phyloP scores from a whole-genome alignment of 768 basidiomycete genomes.

The Russula compacta region DNA sequence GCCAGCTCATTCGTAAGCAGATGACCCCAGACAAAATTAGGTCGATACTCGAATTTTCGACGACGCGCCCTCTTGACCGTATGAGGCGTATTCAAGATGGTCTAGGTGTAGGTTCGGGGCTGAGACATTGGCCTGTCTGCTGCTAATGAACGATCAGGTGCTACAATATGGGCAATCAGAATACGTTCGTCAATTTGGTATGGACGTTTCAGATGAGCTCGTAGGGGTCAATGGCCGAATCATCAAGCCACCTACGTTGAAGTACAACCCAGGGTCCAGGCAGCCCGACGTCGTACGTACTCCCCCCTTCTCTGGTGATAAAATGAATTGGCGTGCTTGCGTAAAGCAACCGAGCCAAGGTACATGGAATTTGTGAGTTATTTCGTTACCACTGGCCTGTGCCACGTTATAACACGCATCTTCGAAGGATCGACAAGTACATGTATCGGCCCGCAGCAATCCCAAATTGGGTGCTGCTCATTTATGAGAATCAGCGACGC shows the following conservation, averaged over 20 bases:
- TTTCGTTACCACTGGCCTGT: neutral
- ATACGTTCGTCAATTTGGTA: constrained; percentile 60
- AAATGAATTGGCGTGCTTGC: neutral
- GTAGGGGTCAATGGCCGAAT: constrained; percentile 52
- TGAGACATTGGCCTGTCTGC: too few species aligned
- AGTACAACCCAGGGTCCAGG: constrained; percentile 49
- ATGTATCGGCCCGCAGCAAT: constrained; percentile 52
- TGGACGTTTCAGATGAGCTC: constrained; percentile 47
- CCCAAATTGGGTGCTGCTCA: constrained; percentile 49
- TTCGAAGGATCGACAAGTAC: constrained; percentile 53
- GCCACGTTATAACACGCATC: neutral
- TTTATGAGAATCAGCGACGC: constrained; percentile 52
- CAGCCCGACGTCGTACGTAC: constrained; percentile 48
- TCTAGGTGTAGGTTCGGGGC: too few species aligned
- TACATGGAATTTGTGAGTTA: constrained; percentile 67
- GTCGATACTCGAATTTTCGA: constrained; percentile 55
- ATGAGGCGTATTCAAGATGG: constrained; percentile 48
- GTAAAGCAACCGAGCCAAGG: constrained; percentile 51
- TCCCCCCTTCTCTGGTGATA: neutral
- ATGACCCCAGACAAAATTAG: constrained; percentile 56
- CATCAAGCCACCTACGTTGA: constrained; percentile 51
- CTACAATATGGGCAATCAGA: constrained; percentile 37
- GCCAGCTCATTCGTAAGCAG: constrained; percentile 65
- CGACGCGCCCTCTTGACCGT: constrained; percentile 48
- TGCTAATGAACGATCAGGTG: constrained; percentile 33